phyloP scores from a whole-genome alignment of 2,329 filamentous ascomycete species.

The Chrysoporthe cubensis region DNA sequence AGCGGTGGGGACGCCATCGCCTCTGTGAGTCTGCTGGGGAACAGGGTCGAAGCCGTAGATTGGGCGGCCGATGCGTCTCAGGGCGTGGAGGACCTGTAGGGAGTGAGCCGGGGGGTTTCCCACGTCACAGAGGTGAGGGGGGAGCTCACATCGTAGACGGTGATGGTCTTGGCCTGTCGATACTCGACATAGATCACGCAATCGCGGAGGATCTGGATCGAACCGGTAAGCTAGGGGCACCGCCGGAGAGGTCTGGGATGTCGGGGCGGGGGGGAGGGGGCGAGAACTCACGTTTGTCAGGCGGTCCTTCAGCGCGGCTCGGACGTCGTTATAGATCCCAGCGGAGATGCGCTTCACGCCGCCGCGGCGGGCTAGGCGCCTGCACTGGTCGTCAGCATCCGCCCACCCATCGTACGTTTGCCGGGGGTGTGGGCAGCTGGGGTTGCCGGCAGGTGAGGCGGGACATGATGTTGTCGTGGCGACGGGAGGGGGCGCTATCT shows the following conservation, averaged over 20 bases:
- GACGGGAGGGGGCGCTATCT: constrained; percentile 7
- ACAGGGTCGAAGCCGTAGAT: constrained; percentile 63
- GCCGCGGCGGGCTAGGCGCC: constrained; percentile 74
- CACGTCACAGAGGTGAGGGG: neutral
- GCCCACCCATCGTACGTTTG: neutral
- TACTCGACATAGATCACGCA: constrained; percentile 58
- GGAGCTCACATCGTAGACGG: constrained; percentile 59
- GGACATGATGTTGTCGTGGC: neutral
- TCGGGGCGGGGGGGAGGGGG: neutral
- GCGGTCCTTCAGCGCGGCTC: constrained; percentile 53
- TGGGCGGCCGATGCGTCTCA: constrained; percentile 53
- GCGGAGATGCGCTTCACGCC: constrained; percentile 76
- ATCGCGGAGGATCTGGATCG: constrained; percentile 53
- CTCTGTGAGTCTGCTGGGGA: constrained; percentile 34
- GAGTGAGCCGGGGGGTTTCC: neutral
- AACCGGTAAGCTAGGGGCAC: no score
- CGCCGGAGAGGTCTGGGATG: no score
- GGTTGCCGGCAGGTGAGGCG: neutral
- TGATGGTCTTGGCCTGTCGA: constrained; percentile 63
- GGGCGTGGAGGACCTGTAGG: constrained; percentile 56
- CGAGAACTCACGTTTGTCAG: constrained; percentile 49
- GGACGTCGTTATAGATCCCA: constrained; percentile 64
- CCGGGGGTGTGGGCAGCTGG: neutral
- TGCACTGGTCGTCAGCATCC: constrained; percentile 34
- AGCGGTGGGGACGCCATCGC: neutral